Evolutionary conservation across 768 basidiomycete genomes (phyloP).

Genomic region (Russula abietina): DNA sequence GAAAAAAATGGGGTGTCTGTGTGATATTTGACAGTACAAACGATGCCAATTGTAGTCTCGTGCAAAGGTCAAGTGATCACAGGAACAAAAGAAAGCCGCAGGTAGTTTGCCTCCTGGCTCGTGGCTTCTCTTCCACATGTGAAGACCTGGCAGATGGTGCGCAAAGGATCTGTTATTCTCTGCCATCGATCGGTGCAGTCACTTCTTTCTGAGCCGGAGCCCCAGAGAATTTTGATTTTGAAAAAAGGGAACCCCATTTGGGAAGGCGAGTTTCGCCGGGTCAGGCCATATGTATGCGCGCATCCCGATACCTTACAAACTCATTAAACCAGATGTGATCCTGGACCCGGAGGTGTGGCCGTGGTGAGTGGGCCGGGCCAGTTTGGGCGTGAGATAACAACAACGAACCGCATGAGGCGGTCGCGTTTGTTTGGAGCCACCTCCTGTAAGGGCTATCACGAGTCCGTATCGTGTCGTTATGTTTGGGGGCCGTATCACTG

Average conservation of each 20-base stretch:
- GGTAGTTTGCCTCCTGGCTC: neutral
- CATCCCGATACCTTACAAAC: neutral
- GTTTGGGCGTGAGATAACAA: neutral
- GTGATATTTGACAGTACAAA: slow-evolving; percentile 5
- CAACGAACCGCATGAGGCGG: neutral
- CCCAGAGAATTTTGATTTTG: neutral
- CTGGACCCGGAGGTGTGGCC: neutral
- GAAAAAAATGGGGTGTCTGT: neutral
- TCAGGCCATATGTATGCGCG: neutral
- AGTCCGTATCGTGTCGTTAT: neutral
- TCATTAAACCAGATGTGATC: slow-evolving; percentile 4
- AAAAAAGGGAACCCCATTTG: neutral
- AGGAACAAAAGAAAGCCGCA: neutral
- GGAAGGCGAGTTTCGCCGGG: neutral
- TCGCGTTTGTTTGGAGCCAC: slow-evolving; percentile 10
- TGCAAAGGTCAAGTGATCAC: slow-evolving; percentile 16
- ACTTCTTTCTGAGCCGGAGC: neutral
- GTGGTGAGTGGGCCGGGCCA: neutral
- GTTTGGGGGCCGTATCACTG: neutral
- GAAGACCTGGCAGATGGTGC: slow-evolving; percentile 13
- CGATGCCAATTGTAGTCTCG: slow-evolving; percentile 1
- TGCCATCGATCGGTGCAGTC: neutral
- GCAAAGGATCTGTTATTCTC: neutral
- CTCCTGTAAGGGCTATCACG: slow-evolving; percentile 6
- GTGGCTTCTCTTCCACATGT: neutral